These are phyloP conservation scores for Gracilariopsis chorda DNA, from an alignment of 23 red algal genomes.

Conservation along the genomic window DNA sequence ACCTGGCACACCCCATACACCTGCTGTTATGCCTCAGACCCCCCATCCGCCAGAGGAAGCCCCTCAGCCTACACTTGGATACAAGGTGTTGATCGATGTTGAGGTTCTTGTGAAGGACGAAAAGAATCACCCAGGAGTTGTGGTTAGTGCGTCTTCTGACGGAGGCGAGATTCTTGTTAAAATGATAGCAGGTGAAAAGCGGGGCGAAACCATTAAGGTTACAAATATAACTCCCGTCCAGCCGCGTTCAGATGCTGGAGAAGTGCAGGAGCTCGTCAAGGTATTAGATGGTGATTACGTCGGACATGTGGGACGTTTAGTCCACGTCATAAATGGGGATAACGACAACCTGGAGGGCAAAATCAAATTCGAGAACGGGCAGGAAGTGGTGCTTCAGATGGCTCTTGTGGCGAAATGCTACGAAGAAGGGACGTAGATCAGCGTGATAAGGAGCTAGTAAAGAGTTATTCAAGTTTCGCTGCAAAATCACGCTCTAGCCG, in stretches of 20 bases:
- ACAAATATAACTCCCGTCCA: slow-evolving; percentile 57
- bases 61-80: not conserved
- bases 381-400: slow-evolving; percentile 28
- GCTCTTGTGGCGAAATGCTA: slow-evolving; percentile 48
- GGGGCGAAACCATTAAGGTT: slow-evolving; percentile 12
- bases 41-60: slow-evolving; percentile 35
- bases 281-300: slow-evolving; percentile 51
- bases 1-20: slow-evolving; percentile 40
- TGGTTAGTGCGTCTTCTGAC: slow-evolving; percentile 28
- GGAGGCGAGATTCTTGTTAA: slow-evolving; percentile 33
- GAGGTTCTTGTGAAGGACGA: slow-evolving; percentile 30
- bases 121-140: slow-evolving; percentile 12
- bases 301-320: slow-evolving; percentile 32
- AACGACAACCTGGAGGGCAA: slow-evolving; percentile 37
- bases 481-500: no score
- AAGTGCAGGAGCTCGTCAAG: slow-evolving; percentile 39
- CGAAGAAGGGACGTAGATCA: slow-evolving; percentile 23
- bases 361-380: slow-evolving; percentile 33
- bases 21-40: slow-evolving; percentile 51
- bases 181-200: slow-evolving; percentile 41
- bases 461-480: no score
- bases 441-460: slow-evolving; percentile 7
- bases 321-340: not conserved
- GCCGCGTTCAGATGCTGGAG: slow-evolving; percentile 40
- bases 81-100: slow-evolving; percentile 57